Percentiles rank a stretch among this genome's conserved stretches.
Evolutionary conservation across 192 early-diverging fungal species (phyloP).

Genomic region (Allomyces arbusculus): DNA sequence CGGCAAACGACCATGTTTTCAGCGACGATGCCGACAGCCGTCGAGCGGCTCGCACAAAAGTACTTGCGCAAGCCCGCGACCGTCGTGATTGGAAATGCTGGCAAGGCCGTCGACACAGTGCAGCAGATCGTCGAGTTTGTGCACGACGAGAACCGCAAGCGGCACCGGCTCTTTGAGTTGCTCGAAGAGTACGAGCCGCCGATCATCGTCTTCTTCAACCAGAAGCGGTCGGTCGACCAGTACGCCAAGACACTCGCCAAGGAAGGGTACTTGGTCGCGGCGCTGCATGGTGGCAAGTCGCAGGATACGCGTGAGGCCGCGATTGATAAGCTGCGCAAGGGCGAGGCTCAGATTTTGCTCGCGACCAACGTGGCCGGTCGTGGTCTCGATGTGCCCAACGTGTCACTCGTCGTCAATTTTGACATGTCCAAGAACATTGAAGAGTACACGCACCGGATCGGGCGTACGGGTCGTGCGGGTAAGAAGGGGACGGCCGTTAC

Average conservation of each 20-base stretch:
- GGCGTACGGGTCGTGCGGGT: slow-evolving; percentile 96
- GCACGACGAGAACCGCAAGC: slow-evolving; percentile 41
- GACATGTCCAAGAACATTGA: slow-evolving; percentile 98
- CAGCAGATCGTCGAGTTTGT: slow-evolving; percentile 92
- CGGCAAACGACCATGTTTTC: slow-evolving; percentile 97
- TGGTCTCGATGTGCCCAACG: slow-evolving; percentile 96
- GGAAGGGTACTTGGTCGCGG: slow-evolving; percentile 41
- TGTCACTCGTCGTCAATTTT: slow-evolving; percentile 88
- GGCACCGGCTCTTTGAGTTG: slow-evolving; percentile 55
- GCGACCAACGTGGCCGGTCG: slow-evolving; percentile 98
- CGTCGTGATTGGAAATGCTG: slow-evolving; percentile 88
- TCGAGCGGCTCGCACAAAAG: slow-evolving; percentile 83
- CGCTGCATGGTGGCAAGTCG: slow-evolving; percentile 86
- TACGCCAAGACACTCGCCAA: slow-evolving; percentile 58
- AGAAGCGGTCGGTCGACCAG: slow-evolving; percentile 79
- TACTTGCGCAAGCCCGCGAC: slow-evolving; percentile 80
- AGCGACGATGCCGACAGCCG: slow-evolving; percentile 89
- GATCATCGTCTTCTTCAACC: slow-evolving; percentile 95
- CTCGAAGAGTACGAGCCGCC: slow-evolving; percentile 55
- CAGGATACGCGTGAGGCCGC: slow-evolving; percentile 91
- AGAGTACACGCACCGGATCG: slow-evolving; percentile 96
- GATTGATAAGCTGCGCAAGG: slow-evolving; percentile 57
- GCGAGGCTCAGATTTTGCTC: slow-evolving; percentile 68
- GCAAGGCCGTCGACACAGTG: slow-evolving; percentile 88
- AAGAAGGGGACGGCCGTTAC: slow-evolving; percentile 73